These are phyloP conservation scores for Amanita muscaria DNA, from an alignment of 768 basidiomycete genomes.

Conservation along the genomic window DNA sequence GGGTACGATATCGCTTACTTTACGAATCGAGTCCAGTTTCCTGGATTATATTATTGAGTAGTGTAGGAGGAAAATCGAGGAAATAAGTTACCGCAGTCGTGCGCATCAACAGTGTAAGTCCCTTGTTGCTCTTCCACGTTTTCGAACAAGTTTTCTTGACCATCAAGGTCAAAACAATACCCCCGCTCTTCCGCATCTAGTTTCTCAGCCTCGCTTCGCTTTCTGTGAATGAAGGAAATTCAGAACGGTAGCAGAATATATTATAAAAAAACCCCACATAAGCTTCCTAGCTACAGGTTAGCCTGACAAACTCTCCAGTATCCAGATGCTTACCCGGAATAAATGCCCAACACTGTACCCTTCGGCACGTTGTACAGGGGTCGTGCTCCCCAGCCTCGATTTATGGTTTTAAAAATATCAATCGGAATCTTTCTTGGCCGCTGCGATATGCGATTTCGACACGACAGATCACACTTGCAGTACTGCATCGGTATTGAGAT, in stretches of 20 bases:
- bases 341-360: constrained; percentile 60
- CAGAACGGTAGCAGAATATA: neutral
- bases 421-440: constrained; percentile 45
- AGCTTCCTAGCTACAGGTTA: constrained; percentile 27
- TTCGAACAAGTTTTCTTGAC: constrained; percentile 32
- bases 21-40: constrained; percentile 71
- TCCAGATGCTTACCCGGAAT: constrained; percentile 45
- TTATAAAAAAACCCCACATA: constrained; percentile 26
- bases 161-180: constrained; percentile 60
- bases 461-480: constrained; percentile 36
- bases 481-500: constrained; percentile 20
- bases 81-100: constrained; percentile 30
- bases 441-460: constrained; percentile 57
- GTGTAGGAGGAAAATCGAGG: neutral
- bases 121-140: constrained; percentile 16
- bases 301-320: neutral
- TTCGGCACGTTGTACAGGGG: constrained; percentile 28
- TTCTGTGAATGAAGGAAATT: constrained; percentile 23
- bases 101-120: constrained; percentile 50
- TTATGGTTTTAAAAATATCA: constrained; percentile 56
- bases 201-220: constrained; percentile 32
- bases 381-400: constrained; percentile 62
- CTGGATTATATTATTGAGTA: constrained; percentile 24
- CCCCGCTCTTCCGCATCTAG: constrained; percentile 28
- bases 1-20: constrained; percentile 38